phyloP scores from a whole-genome alignment of 306 rosid genomes.

The Fragaria iinumae region DNA sequence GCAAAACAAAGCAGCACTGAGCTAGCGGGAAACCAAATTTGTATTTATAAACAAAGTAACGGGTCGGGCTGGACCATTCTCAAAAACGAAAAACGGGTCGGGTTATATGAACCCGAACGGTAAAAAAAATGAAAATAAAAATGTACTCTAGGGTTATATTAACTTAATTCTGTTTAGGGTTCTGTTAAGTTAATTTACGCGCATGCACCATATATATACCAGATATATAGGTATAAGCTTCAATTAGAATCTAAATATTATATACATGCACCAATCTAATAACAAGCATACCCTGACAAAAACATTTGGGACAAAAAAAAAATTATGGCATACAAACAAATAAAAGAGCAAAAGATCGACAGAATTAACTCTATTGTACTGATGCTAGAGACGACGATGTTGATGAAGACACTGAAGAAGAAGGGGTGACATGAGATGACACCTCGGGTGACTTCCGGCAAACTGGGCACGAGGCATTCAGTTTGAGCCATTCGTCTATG shows the following conservation, averaged over 20 bases:
- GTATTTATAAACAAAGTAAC: too few relatives aligned
- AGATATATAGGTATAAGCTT: not conserved
- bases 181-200: too few relatives aligned
- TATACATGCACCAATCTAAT: not conserved
- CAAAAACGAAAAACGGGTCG: too few relatives aligned
- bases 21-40: too few relatives aligned
- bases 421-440: slow-evolving; percentile 17
- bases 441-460: slow-evolving; percentile 55
- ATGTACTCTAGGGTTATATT: too few relatives aligned
- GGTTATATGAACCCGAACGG: too few relatives aligned
- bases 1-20: too few relatives aligned
- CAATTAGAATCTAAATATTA: not conserved
- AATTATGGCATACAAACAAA: slow-evolving; percentile 1
- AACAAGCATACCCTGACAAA: not conserved
- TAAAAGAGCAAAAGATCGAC: not conserved
- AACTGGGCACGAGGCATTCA: slow-evolving; percentile 68
- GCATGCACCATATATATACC: not conserved
- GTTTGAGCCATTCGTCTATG: slow-evolving; percentile 70
- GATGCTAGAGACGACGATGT: slow-evolving; percentile 18
- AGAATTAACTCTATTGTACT: not conserved
- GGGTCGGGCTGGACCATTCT: too few relatives aligned
- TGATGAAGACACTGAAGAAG: slow-evolving; percentile 27
- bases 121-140: too few relatives aligned
- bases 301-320: not conserved
- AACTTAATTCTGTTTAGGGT: too few relatives aligned